Evolutionary conservation across 2,329 filamentous ascomycete genomes (phyloP).

Genomic region (Calonectria montana): DNA sequence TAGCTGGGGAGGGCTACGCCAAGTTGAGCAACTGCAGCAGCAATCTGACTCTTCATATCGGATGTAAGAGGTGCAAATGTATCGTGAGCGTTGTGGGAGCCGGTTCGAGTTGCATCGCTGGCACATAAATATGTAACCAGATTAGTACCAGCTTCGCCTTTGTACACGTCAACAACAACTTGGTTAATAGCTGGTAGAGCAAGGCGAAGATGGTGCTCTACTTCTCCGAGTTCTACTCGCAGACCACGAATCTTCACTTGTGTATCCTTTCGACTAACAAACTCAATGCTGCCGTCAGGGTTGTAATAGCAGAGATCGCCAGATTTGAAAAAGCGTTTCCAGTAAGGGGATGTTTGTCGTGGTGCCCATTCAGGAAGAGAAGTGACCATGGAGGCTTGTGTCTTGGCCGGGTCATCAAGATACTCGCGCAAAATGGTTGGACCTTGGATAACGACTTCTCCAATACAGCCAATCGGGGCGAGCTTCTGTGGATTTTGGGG

Average conservation of each 20-base stretch:
- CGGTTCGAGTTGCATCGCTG: not conserved
- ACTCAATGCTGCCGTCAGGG: slow-evolving; percentile 50
- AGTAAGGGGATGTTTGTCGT: slow-evolving; percentile 20
- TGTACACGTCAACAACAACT: slow-evolving; percentile 10
- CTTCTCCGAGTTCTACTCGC: slow-evolving; percentile 55
- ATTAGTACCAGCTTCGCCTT: not conserved
- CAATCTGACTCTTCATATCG: not conserved
- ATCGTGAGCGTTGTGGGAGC: not conserved
- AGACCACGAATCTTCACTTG: slow-evolving; percentile 69
- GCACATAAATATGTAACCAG: not conserved
- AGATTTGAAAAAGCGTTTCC: slow-evolving; percentile 33
- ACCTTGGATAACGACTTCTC: slow-evolving; percentile 45
- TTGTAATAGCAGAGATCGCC: slow-evolving; percentile 42
- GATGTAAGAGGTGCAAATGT: not conserved
- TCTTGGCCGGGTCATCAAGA: slow-evolving; percentile 33
- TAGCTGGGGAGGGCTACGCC: slow-evolving; percentile 22
- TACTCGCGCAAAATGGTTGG: slow-evolving; percentile 40
- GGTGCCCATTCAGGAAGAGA: slow-evolving; percentile 40
- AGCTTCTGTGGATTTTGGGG: slow-evolving; percentile 34
- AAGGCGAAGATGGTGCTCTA: slow-evolving; percentile 24
- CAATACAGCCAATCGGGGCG: slow-evolving; percentile 33
- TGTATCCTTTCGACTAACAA: slow-evolving; percentile 62
- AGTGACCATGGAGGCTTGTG: slow-evolving; percentile 41
- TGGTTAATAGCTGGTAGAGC: not conserved
- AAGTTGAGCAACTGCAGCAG: not conserved